A percentile compares a stretch with the other conserved stretches of the same genome.
These are phyloP conservation scores for Pseudocercospora fijiensis DNA, from an alignment of 2,329 filamentous ascomycete species.

Conservation along the genomic window DNA sequence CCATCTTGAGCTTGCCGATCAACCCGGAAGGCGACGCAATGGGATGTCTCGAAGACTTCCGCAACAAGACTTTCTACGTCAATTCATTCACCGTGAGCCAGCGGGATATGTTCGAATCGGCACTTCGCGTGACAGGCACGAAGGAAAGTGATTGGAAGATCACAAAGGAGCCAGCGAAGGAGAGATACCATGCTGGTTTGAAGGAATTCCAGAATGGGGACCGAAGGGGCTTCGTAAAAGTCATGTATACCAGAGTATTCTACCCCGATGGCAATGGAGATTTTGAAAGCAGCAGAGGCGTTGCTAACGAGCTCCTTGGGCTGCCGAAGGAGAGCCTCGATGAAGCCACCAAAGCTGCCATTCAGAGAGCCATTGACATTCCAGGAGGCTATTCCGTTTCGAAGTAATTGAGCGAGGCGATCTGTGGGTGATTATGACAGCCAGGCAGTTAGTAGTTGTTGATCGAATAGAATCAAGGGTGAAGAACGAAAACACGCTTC, in stretches of 20 bases:
- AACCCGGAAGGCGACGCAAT: constrained; percentile 11
- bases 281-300: constrained; percentile 41
- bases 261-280: constrained; percentile 37
- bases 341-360: constrained; percentile 48
- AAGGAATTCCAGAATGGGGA: constrained; percentile 48
- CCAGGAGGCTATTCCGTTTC: not conserved
- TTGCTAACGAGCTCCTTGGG: constrained; percentile 56
- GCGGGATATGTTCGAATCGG: constrained; percentile 63
- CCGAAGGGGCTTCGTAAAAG: constrained; percentile 19
- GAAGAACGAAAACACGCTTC: constrained; percentile 1
- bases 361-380: constrained; percentile 12
- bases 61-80: constrained; percentile 54
- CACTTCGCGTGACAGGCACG: constrained; percentile 59
- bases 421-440: not conserved
- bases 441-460: not conserved
- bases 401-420: not conserved
- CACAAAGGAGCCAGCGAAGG: constrained; percentile 45
- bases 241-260: constrained; percentile 56
- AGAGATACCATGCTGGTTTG: constrained; percentile 53
- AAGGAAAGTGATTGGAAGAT: constrained; percentile 63
- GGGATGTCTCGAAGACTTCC: constrained; percentile 37
- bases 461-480: not conserved
- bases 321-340: constrained; percentile 59
- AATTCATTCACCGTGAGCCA: constrained; percentile 61
- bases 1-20: constrained; percentile 37